Evolutionary conservation across 768 basidiomycete genomes (phyloP), one percentile per base, ranked within the genome.

Genomic region (Rhizopogon sp.): DNA sequence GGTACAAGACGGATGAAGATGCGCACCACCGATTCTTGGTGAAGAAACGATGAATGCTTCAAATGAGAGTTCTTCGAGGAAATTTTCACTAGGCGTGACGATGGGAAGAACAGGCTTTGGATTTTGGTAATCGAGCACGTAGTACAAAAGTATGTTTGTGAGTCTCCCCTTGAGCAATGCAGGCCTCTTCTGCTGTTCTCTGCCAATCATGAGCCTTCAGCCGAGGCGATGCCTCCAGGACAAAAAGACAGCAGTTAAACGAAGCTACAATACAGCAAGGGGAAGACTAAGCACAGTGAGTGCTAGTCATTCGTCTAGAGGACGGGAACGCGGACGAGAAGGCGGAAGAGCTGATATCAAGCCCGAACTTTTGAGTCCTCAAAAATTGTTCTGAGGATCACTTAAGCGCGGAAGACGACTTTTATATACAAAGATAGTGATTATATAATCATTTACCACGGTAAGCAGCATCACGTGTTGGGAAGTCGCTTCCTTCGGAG

Each of bases 271-370:
- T 57, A 61, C 62, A 57, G 57, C 69, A 58, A 63, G 60, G 60
- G 63, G 63, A 69, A 60, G 70, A 45, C 73, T 73, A 61, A 67
- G 62, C 60, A 67, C 63, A 53, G 37, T 63, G 35, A 56, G 67
- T 67, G 69, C 74, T 71, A 74, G 54, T 70, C 70, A 55, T 83
- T 64, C 58, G 39, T 90, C 80, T 90, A 78, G 88, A 79, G 82
- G 86, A 90, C 88, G 87, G 88, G 88, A 90, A 93, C 90, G 90
- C 90, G 90, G 87, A 82, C 89, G 82, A 83, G 88, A 83, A 90
- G 81, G 81, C 84, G 86, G 85, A 81, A 79, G 72, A 80, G 81
- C 83, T 86, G 77, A 73, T 69, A 73, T 86, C 89, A 68, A 79
- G 90, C 81, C 87, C 90, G 90, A 93, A 92, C 90, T 93, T 89